These are phyloP conservation scores for Saccharomycopsis selenospora DNA, from an alignment of 805 yeast species.

Conservation along the genomic window DNA sequence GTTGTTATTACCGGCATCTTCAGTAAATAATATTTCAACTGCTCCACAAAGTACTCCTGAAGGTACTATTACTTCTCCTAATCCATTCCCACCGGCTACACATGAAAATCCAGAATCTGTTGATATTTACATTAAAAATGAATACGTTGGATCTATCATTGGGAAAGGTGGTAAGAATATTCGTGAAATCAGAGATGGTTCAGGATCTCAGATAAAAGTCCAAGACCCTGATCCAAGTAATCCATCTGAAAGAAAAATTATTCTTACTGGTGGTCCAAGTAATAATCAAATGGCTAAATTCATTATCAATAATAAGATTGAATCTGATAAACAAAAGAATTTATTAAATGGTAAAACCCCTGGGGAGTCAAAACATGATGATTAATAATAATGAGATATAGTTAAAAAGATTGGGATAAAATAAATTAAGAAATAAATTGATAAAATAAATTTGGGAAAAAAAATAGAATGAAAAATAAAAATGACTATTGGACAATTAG, in stretches of 20 bases:
- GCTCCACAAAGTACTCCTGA: slow-evolving; percentile 16
- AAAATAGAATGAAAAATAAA: no score
- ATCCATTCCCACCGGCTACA: slow-evolving; percentile 7
- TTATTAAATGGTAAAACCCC: background rate
- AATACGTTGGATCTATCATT: slow-evolving; percentile 74
- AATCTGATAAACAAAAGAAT: slow-evolving; percentile 46
- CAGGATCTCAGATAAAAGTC: slow-evolving; percentile 71
- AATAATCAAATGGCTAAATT: slow-evolving; percentile 68
- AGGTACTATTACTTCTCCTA: slow-evolving; percentile 3
- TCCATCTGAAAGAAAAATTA: slow-evolving; percentile 50
- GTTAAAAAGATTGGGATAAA: no score
- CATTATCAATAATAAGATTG: slow-evolving; percentile 65
- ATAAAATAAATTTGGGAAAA: no score
- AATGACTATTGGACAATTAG: no score
- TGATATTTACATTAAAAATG: slow-evolving; percentile 68
- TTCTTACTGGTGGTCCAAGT: slow-evolving; percentile 58
- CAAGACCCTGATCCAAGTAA: slow-evolving; percentile 48
- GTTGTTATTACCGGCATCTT: slow-evolving; percentile 8
- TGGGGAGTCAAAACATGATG: background rate
- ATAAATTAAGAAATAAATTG: no score
- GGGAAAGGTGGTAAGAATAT: slow-evolving; percentile 84
- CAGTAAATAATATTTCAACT: slow-evolving; percentile 10
- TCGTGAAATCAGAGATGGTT: slow-evolving; percentile 63
- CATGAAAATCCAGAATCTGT: slow-evolving; percentile 43
- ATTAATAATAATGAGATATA: no score